A percentile compares a stretch with the other conserved stretches of the same genome.
Conservation (phyloP, 352 stramenopile genomes). For the Phytophthora constricta region DNA sequence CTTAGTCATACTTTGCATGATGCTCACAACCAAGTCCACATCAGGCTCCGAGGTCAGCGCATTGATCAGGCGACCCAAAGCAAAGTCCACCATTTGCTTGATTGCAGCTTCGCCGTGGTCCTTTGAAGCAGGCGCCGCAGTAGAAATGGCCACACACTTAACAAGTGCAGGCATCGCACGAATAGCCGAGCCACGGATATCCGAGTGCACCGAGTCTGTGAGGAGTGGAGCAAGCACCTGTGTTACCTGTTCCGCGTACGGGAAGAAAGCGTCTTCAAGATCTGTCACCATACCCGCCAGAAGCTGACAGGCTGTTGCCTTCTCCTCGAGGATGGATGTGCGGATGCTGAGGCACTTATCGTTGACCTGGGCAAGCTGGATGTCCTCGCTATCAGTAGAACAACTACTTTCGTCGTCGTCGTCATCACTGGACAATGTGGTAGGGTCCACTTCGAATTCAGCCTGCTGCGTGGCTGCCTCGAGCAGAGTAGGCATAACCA, state of each 20-base stretch:
- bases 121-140: constrained; percentile 34
- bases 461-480: constrained; percentile 81
- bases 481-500: constrained; percentile 86
- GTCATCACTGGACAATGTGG: constrained; percentile 53
- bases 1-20: constrained; percentile 88
- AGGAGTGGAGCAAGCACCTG: constrained; percentile 82
- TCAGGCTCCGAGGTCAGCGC: constrained; percentile 84
- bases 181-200: constrained; percentile 85
- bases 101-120: constrained; percentile 49
- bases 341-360: constrained; percentile 85
- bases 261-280: constrained; percentile 87
- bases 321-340: constrained; percentile 84
- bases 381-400: constrained; percentile 71
- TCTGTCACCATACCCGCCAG: constrained; percentile 78
- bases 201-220: constrained; percentile 85
- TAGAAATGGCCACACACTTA: constrained; percentile 70
- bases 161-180: constrained; percentile 82
- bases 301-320: constrained; percentile 83
- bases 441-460: constrained; percentile 83
- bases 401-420: constrained; percentile 56
- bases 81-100: constrained; percentile 89
- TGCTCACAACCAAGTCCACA: constrained; percentile 83
- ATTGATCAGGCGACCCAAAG: constrained; percentile 75
- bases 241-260: constrained; percentile 86
- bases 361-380: constrained; percentile 86